phyloP scores from a whole-genome alignment of 2,329 filamentous ascomycete species.

The Celoporthe dispersa region DNA sequence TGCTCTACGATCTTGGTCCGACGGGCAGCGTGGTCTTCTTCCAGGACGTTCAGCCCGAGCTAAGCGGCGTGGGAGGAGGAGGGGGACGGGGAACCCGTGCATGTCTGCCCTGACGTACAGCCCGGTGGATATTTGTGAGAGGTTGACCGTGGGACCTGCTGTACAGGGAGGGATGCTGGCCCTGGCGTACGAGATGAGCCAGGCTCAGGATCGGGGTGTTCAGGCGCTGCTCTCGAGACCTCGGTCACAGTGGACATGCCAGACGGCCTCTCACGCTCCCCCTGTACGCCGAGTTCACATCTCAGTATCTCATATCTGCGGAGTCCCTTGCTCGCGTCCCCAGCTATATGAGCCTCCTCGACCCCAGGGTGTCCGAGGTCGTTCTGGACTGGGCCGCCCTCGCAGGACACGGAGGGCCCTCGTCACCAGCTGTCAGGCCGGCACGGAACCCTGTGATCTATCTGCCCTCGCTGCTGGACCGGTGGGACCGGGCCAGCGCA shows the following conservation, averaged over 20 bases:
- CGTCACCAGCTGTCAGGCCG: conserved; percentile 8
- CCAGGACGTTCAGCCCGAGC: conserved; percentile 58
- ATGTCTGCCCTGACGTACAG: conserved; percentile 34
- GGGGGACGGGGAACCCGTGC: conserved; percentile 29
- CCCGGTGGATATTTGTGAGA: conserved; percentile 32
- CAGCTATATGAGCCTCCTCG: conserved; percentile 30
- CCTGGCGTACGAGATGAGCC: conserved; percentile 41
- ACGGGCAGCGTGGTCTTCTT: conserved; percentile 70
- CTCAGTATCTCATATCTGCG: conserved; percentile 28
- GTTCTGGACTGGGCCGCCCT: conserved; percentile 32
- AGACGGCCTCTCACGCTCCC: conserved; percentile 25
- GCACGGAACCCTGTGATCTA: conserved; percentile 42
- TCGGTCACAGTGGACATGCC: conserved; percentile 31
- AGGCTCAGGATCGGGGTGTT: conserved; percentile 34
- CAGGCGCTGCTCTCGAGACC: conserved; percentile 32
- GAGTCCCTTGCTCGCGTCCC: background rate
- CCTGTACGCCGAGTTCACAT: conserved; percentile 36
- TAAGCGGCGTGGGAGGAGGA: background rate
- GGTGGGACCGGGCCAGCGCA: conserved; percentile 41
- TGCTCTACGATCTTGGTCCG: conserved; percentile 71
- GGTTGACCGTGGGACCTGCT: conserved; percentile 33
- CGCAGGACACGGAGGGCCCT: background rate
- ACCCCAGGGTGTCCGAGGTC: conserved; percentile 38
- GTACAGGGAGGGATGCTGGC: conserved; percentile 33
- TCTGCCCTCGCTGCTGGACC: conserved; percentile 47